Base-by-base conservation (phyloP, 768 basidiomycete genomes). In the Mrakia hoshinonis region DNA sequence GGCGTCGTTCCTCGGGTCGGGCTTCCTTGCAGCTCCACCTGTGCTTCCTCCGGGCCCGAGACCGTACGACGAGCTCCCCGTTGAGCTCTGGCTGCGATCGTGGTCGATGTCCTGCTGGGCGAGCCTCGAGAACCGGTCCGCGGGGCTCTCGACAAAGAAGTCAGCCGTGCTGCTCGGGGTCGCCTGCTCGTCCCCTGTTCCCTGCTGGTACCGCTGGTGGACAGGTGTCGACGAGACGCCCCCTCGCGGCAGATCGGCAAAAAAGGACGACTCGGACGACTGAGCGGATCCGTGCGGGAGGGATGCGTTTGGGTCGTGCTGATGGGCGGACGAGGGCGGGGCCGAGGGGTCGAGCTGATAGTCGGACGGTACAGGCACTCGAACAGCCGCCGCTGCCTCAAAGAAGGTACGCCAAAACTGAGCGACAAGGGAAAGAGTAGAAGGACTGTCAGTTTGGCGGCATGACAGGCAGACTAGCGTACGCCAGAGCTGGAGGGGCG, bases 401-500 rank as follows among this genome's bases (percentile, higher is more conserved):
- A 93, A 97, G 83, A 99, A 98, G 0, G 90, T 89, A 4, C 88
- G 88, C 94, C 95, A 98, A 79, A 97, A 97, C 94, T 95, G 76
- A 0, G 31, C 36, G 7, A 22, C 22, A 9, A 62, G 47, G 24
- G 47, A n/a, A 2, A 63, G 4, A 58, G 68, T 36, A 3, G 26
- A 20, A 69, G 68, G 62, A 2, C 15, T 5, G 4, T 18, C 11
- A 11, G 46, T 2, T 13, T 39, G 13, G 24, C 20, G 20, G 7
- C 34, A n/a, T 49, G 26, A 26, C 29, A 20, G n/a, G 26, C 34
- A 22, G 31, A 62, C 31, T n/a, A n/a, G n/a, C n/a, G n/a, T n/a
- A n/a, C n/a, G n/a, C n/a, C n/a, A n/a, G 46, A 10, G 20, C 22
- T 5, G 38, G 43, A 38, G n/a, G 13, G 60, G 46, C 47, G 48